A percentile compares a stretch with the other conserved stretches of the same genome.
phyloP scores from a whole-genome alignment of 2,329 filamentous ascomycete species.

The Fusarium temperatum region DNA sequence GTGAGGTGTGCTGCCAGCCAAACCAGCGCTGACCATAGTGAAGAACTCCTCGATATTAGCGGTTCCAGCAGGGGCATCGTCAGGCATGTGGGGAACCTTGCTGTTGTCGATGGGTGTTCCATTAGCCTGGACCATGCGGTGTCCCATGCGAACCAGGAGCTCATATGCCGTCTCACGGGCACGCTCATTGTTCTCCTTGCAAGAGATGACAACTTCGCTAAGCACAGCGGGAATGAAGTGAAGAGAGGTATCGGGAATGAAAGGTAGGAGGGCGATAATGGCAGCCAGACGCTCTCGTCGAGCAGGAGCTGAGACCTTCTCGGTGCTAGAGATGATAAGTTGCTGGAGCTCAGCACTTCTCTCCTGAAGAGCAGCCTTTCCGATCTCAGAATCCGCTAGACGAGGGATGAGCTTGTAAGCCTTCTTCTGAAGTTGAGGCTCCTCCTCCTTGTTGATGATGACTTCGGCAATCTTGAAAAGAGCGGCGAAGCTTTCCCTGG shows the following conservation, averaged over 20 bases:
- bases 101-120: slow-evolving; percentile 83
- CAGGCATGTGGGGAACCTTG: slow-evolving; percentile 87
- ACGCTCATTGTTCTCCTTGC: slow-evolving; percentile 97
- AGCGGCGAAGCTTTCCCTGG: slow-evolving; percentile 82
- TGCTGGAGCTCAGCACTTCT: slow-evolving; percentile 81
- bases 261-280: slow-evolving; percentile 80
- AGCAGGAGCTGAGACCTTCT: slow-evolving; percentile 87
- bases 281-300: slow-evolving; percentile 87
- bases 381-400: slow-evolving; percentile 81
- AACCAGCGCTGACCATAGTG: slow-evolving; percentile 96
- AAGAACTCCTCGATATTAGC: slow-evolving; percentile 95
- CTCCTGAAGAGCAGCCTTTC: slow-evolving; percentile 78
- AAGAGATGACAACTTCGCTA: slow-evolving; percentile 93
- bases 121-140: slow-evolving; percentile 74
- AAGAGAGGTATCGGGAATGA: slow-evolving; percentile 78
- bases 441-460: slow-evolving; percentile 81
- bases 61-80: slow-evolving; percentile 77
- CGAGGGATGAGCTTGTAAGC: slow-evolving; percentile 97
- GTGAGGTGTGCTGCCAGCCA: slow-evolving; percentile 91
- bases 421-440: slow-evolving; percentile 97
- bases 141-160: slow-evolving; percentile 86
- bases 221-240: slow-evolving; percentile 94
- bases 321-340: slow-evolving; percentile 80
- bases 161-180: slow-evolving; percentile 91
- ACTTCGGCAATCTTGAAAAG: slow-evolving; percentile 88